These are phyloP conservation scores for Trematosphaeria pertusa DNA, from an alignment of 2,329 filamentous ascomycete genomes.

Conservation along the genomic window DNA sequence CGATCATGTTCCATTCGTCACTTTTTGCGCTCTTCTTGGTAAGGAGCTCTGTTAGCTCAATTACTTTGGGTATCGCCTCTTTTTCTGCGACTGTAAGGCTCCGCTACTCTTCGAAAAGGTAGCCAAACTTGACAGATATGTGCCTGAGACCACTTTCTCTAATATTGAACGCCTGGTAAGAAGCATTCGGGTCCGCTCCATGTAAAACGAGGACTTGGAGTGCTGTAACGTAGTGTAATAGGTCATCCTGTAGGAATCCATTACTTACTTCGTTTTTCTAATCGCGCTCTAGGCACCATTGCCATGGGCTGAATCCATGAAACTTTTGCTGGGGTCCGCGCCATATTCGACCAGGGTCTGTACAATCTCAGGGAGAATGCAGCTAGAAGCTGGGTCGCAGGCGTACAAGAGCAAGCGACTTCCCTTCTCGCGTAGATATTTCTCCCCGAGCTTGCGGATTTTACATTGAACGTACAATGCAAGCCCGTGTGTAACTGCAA, in stretches of 20 bases:
- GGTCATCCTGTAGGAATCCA: not conserved
- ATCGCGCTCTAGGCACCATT: no score
- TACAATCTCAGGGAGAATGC: not conserved
- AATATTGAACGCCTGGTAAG: not conserved
- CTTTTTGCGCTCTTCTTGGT: not conserved
- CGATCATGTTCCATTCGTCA: not conserved
- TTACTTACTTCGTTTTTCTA: no score
- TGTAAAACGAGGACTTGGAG: not conserved
- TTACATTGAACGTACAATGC: not conserved
- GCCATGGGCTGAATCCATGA: not conserved
- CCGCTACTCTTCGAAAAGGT: not conserved
- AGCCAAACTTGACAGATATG: not conserved
- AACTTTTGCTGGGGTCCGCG: conserved; percentile 1
- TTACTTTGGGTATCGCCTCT: not conserved
- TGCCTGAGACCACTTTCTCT: no score
- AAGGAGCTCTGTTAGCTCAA: not conserved
- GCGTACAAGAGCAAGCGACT: not conserved
- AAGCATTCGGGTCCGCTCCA: not conserved
- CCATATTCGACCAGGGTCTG: conserved; percentile 1
- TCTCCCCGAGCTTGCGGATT: not conserved
- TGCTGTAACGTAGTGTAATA: not conserved
- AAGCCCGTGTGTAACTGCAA: not conserved
- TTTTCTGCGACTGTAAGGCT: not conserved
- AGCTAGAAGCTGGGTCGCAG: not conserved
- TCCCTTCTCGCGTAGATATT: not conserved